phyloP scores from a whole-genome alignment of 2,329 filamentous ascomycete species.

The Colletotrichum sp. region DNA sequence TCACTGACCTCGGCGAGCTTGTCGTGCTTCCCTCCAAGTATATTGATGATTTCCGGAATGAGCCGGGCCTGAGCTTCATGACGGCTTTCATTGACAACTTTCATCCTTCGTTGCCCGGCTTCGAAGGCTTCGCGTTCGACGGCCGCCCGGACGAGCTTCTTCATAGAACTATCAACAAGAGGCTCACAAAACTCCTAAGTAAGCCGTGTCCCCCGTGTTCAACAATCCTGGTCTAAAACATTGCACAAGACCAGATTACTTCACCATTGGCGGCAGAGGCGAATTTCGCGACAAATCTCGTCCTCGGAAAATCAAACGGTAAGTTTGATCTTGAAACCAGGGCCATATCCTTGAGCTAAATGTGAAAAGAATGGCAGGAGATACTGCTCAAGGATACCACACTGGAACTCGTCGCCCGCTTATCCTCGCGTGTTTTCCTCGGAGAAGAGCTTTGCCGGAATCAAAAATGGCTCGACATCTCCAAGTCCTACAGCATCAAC shows the following conservation, averaged over 20 bases:
- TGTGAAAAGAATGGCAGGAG: background rate
- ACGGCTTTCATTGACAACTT: background rate
- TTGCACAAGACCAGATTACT: background rate
- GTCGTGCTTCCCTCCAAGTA: constrained; percentile 21
- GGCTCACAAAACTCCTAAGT: background rate
- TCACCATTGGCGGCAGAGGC: background rate
- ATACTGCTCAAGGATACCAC: background rate
- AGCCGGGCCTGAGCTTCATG: constrained; percentile 20
- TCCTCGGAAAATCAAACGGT: background rate
- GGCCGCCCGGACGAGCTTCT: constrained; percentile 25
- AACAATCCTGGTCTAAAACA: background rate
- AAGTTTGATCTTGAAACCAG: background rate
- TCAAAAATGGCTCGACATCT: constrained; percentile 49
- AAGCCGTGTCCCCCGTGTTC: background rate
- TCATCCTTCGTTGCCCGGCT: constrained; percentile 16
- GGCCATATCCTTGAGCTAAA: background rate
- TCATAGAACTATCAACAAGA: background rate
- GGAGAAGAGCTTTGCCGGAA: constrained; percentile 49
- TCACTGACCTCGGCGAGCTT: constrained; percentile 18
- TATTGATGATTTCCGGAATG: constrained; percentile 24
- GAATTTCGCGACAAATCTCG: background rate
- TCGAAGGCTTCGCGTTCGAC: constrained; percentile 14
- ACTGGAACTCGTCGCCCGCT: constrained; percentile 43
- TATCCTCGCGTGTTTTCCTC: constrained; percentile 55
- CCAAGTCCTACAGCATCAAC: constrained; percentile 42